phyloP scores from a whole-genome alignment of 179 eudicot genomes.

The Corrigiola litoralis region DNA sequence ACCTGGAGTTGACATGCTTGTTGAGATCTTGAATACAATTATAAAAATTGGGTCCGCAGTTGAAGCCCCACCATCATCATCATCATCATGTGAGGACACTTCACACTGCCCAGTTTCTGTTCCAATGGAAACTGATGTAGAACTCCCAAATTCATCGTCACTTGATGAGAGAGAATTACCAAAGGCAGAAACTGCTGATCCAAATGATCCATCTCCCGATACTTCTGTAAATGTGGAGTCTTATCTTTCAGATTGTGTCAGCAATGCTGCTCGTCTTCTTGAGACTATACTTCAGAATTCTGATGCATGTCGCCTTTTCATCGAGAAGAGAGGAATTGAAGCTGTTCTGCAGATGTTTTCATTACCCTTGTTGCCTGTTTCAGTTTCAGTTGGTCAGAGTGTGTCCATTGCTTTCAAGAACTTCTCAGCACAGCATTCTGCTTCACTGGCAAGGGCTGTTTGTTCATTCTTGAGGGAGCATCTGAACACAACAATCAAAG shows the following conservation, averaged over 20 bases:
- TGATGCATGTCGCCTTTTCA: slow-evolving; percentile 83
- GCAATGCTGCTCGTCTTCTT: slow-evolving; percentile 90
- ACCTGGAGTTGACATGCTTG: slow-evolving; percentile 88
- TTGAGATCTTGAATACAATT: slow-evolving; percentile 74
- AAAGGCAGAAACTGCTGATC: slow-evolving; percentile 46
- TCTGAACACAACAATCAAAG: slow-evolving; percentile 53
- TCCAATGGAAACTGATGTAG: slow-evolving; percentile 91
- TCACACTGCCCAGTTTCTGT: slow-evolving; percentile 44
- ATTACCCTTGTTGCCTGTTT: slow-evolving; percentile 71
- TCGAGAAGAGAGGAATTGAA: slow-evolving; percentile 92
- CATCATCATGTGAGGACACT: slow-evolving; percentile 42
- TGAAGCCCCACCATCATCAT: slow-evolving; percentile 46
- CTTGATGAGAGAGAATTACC: slow-evolving; percentile 36
- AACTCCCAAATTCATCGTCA: slow-evolving; percentile 35
- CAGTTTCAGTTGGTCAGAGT: slow-evolving; percentile 84
- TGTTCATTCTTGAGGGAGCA: slow-evolving; percentile 84
- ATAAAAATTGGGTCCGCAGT: slow-evolving; percentile 61
- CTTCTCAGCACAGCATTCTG: slow-evolving; percentile 91
- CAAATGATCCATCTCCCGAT: slow-evolving; percentile 44
- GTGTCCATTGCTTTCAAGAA: slow-evolving; percentile 84
- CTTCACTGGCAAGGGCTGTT: slow-evolving; percentile 80
- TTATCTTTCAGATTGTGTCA: slow-evolving; percentile 78
- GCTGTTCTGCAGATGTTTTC: slow-evolving; percentile 70
- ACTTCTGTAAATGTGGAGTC: slow-evolving; percentile 49
- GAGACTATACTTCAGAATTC: slow-evolving; percentile 93